phyloP scores from a whole-genome alignment of 495 filamentous ascomycete species.

The Sporormia fimetaria region DNA sequence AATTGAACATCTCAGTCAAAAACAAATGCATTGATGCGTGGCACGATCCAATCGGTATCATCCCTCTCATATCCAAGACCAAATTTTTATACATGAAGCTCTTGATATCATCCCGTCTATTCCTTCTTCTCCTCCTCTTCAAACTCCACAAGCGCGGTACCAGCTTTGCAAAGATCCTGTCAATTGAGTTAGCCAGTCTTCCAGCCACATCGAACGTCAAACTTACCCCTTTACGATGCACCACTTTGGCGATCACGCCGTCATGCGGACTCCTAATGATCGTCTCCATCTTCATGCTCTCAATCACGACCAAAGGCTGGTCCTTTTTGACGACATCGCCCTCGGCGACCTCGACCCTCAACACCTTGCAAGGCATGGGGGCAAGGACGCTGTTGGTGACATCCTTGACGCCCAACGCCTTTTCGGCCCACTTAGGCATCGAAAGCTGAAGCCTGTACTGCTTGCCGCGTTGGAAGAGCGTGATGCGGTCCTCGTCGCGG shows the following conservation, averaged over 20 bases:
- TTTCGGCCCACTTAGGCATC: constrained; percentile 69
- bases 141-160: constrained; percentile 45
- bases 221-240: constrained; percentile 80
- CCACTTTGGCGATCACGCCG: constrained; percentile 67
- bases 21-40: too few species aligned
- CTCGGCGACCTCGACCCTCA: constrained; percentile 70
- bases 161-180: constrained; percentile 49
- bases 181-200: neutral
- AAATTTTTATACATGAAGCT: too few species aligned
- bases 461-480: constrained; percentile 70
- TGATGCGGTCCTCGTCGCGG: constrained; percentile 55
- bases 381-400: constrained; percentile 70
- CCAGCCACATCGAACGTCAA: constrained; percentile 3
- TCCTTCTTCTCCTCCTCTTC: constrained; percentile 32
- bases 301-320: constrained; percentile 83
- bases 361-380: constrained; percentile 90
- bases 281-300: constrained; percentile 99
- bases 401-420: constrained; percentile 75
- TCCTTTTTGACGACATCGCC: constrained; percentile 77
- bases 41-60: too few species aligned
- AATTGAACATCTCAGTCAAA: too few species aligned
- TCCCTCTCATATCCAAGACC: too few species aligned
- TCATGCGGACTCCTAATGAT: constrained; percentile 83
- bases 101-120: too few species aligned
- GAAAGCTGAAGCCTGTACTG: constrained; percentile 60